These are phyloP conservation scores for Delitschia confertaspora DNA, from an alignment of 495 filamentous ascomycete genomes.

Conservation along the genomic window DNA sequence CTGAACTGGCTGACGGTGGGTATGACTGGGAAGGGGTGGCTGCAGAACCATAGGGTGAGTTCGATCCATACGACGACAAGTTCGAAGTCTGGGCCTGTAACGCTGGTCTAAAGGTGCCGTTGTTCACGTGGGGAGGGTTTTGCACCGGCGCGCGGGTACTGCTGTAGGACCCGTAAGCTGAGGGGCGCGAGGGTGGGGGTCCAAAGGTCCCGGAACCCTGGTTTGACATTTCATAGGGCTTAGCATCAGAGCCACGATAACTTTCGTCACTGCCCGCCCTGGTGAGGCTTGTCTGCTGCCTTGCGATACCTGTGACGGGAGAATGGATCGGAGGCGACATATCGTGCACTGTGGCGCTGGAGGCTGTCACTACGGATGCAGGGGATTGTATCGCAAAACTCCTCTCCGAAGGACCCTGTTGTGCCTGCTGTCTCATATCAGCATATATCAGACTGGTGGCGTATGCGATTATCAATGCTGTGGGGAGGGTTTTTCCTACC, in stretches of 20 bases:
- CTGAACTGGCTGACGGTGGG: slow-evolving; percentile 12
- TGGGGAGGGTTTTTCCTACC: slow-evolving; percentile 17
- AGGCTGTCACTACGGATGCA: slow-evolving; percentile 16
- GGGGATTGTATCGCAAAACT: slow-evolving; percentile 24
- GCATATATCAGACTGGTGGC: slow-evolving; percentile 2
- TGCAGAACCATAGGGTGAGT: slow-evolving; percentile 24
- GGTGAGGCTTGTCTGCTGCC: slow-evolving; percentile 14
- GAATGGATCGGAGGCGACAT: slow-evolving; percentile 24
- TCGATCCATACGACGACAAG: slow-evolving; percentile 22
- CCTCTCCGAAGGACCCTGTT: slow-evolving; percentile 15
- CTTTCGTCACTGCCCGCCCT: slow-evolving; percentile 23
- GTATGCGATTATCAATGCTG: slow-evolving; percentile 18
- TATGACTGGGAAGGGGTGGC: slow-evolving; percentile 22
- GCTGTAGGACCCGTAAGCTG: slow-evolving; percentile 12
- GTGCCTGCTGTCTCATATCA: slow-evolving; percentile 16
- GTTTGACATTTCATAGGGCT: slow-evolving; percentile 21
- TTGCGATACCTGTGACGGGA: slow-evolving; percentile 12
- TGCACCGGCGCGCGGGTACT: slow-evolving; percentile 11
- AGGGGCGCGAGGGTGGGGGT: slow-evolving; percentile 20
- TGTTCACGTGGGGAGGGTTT: slow-evolving; percentile 22
- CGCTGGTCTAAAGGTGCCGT: slow-evolving; percentile 22
- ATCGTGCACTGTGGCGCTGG: slow-evolving; percentile 10
- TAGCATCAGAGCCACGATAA: slow-evolving; percentile 20
- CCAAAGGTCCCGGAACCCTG: slow-evolving; percentile 17
- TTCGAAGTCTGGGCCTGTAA: slow-evolving; percentile 23